Base-by-base conservation (phyloP, 352 stramenopile species). In the Phytophthora rubi region DNA sequence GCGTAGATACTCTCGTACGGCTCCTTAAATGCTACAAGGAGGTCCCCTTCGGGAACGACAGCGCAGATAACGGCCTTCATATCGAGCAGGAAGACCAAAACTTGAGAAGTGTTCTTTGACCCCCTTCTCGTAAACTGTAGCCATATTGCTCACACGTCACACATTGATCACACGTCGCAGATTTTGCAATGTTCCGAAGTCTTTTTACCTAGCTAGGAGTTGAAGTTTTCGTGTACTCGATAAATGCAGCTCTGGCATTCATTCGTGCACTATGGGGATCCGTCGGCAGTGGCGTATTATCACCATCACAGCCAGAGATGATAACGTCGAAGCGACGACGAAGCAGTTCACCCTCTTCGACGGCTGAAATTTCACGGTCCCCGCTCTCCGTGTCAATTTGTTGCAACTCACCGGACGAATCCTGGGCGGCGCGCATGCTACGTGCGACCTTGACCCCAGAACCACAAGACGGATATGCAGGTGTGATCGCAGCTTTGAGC, bases 361-460 rank as follows among this genome's bases (percentile, higher is more conserved):
- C 60, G 6, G 18, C 21, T 12, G 30, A 5, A 28, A 42, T 2
- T 53, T 52, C 26, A 32, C 7, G 2, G 33, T 44, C 23, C 9
- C 35, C 55, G 33, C 4, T 55, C 18, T 63, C n/a, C 23, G 53
- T 45, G 44, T 68, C 51, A 21, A 2, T 21, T 12, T 37, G 12
- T 28, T 52, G 37, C n/a, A 23, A 18, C 8, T 70, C 70, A 1
- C 12, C 28, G 1, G 28, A 9, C 13, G 57, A 65, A 39, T 71
- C 60, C 10, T 68, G 60, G 26, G 70, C 65, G 35, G 62, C 79
- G n/a, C 80, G 80, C 49, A 86, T 82, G 5, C 53, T 82, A 3
- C 81, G 81, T 15, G 73, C 79, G 18, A 79, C 79, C 21, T 86
- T 89, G 28, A 84, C 70, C 0, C 68, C 80, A 15, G 85, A 68